Percentiles rank a stretch among this genome's conserved stretches.
Conservation (phyloP, 257 asterid genomes). For the Solanum pennellii region DNA sequence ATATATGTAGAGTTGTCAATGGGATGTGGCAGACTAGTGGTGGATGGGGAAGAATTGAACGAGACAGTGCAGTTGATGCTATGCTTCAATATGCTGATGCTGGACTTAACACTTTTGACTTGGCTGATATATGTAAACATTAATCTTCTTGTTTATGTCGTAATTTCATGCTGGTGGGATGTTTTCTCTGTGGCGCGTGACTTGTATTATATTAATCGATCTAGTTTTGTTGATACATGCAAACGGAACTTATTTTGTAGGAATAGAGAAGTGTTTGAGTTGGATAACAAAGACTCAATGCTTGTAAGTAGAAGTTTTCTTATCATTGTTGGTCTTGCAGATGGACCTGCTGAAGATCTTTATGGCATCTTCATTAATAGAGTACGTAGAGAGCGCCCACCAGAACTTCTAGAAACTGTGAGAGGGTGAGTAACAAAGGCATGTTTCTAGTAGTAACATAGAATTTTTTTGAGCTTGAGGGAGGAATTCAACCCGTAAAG, state of each 20-base stretch:
- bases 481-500: not conserved
- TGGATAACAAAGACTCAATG: not conserved
- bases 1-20: slow-evolving; percentile 67
- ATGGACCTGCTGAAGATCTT: slow-evolving; percentile 99
- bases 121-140: slow-evolving; percentile 72
- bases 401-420: slow-evolving; percentile 74
- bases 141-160: not conserved
- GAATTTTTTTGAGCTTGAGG: not conserved
- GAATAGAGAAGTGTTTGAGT: not conserved
- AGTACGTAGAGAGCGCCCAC: slow-evolving; percentile 94
- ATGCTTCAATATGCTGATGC: slow-evolving; percentile 70
- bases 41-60: slow-evolving; percentile 67
- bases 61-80: slow-evolving; percentile 51
- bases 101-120: slow-evolving; percentile 61
- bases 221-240: not conserved
- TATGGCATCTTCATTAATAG: slow-evolving; percentile 83
- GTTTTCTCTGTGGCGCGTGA: not conserved
- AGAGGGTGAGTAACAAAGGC: slow-evolving; percentile 52
- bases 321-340: slow-evolving; percentile 17
- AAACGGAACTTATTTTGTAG: not conserved
- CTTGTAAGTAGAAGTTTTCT: not conserved
- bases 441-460: not conserved
- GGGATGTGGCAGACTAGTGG: slow-evolving; percentile 91
- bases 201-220: not conserved
- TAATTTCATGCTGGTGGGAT: not conserved